A percentile compares a stretch with the other conserved stretches of the same genome.
These are phyloP conservation scores for Corynascus novoguineensis DNA, from an alignment of 495 filamentous ascomycete species.

Conservation along the genomic window DNA sequence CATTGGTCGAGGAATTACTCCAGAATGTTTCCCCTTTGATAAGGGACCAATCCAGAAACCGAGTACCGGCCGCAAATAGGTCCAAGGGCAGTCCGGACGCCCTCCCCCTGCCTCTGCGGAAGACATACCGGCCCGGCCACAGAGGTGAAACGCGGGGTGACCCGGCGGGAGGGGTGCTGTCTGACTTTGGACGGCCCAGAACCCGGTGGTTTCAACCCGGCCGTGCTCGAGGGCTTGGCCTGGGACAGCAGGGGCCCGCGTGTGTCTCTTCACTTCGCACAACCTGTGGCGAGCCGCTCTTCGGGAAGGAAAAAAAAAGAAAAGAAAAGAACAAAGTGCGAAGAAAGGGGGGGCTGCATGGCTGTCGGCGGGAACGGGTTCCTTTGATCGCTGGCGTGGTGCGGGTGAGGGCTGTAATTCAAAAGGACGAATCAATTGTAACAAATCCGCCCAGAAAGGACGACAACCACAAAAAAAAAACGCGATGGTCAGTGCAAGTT, in stretches of 20 bases:
- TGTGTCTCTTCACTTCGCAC: not conserved
- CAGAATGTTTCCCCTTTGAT: not conserved
- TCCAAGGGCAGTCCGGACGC: too few species aligned
- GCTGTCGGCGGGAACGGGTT: not conserved
- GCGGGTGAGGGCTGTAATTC: constrained; percentile 1
- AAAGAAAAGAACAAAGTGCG: not conserved
- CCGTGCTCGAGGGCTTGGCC: constrained; percentile 7
- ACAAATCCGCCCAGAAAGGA: too few species aligned
- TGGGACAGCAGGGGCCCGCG: not conserved
- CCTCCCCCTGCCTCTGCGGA: not conserved
- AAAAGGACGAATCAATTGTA: too few species aligned
- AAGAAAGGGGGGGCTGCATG: not conserved
- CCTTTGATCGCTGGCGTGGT: not conserved
- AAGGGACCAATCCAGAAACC: not conserved
- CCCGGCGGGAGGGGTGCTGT: not conserved
- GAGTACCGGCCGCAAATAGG: not conserved
- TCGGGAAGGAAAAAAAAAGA: not conserved
- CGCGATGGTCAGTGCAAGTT: too few species aligned
- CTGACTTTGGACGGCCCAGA: not conserved
- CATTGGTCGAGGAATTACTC: not conserved
- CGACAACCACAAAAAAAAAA: too few species aligned
- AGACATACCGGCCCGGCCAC: constrained; percentile 8
- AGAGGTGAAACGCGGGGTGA: constrained; percentile 15
- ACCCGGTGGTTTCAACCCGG: constrained; percentile 15
- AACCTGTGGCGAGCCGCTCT: constrained; percentile 1